These are phyloP conservation scores for Haberlea rhodopensis DNA, from an alignment of 257 asterid genomes.

Conservation along the genomic window DNA sequence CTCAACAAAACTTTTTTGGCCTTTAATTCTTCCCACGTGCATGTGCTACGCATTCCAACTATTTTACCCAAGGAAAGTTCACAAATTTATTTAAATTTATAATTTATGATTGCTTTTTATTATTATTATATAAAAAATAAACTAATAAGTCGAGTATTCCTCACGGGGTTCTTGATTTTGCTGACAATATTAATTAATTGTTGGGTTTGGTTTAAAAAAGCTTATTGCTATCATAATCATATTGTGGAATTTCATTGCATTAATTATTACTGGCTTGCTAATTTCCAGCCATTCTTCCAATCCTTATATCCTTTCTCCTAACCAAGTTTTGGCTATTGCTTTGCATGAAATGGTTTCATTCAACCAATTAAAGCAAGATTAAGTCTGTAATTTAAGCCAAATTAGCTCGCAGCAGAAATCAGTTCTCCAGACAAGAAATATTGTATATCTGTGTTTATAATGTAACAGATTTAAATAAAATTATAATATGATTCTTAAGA, in stretches of 20 bases:
- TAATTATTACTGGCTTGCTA: too few relatives aligned
- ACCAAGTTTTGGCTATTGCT: too few relatives aligned
- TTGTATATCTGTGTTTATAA: too few relatives aligned
- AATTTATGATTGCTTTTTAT: neutral
- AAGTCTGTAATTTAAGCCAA: neutral
- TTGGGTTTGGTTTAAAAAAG: neutral
- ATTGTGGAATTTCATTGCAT: too few relatives aligned
- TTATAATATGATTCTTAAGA: too few relatives aligned
- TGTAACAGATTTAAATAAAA: too few relatives aligned
- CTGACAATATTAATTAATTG: slow-evolving; percentile 11
- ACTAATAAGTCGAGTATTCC: neutral
- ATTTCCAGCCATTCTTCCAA: too few relatives aligned
- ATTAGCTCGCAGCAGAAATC: neutral
- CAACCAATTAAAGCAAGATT: neutral
- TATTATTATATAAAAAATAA: neutral
- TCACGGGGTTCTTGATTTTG: slow-evolving; percentile 61
- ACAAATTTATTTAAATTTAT: slow-evolving; percentile 2
- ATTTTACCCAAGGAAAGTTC: slow-evolving; percentile 5
- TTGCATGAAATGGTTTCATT: neutral
- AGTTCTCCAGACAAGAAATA: neutral
- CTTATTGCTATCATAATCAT: too few relatives aligned
- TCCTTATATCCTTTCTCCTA: too few relatives aligned
- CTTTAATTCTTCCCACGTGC: slow-evolving; percentile 30
- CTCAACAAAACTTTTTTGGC: too few relatives aligned
- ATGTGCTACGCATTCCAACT: slow-evolving; percentile 13